phyloP scores from a whole-genome alignment of 441 rosid genomes.

The Manihot esculenta region DNA sequence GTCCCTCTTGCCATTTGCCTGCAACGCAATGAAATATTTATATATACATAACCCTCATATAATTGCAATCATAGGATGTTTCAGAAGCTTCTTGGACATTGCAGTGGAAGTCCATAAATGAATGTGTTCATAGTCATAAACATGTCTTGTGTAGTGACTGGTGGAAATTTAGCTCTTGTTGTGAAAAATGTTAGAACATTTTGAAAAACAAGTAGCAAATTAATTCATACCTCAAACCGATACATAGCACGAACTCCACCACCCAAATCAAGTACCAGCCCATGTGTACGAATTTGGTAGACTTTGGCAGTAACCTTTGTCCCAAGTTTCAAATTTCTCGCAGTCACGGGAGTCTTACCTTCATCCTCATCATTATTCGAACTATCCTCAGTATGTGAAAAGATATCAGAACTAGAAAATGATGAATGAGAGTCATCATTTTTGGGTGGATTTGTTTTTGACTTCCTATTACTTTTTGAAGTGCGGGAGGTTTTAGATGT shows the following conservation, averaged over 20 bases:
- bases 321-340: slow-evolving; percentile 64
- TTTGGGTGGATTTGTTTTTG: slow-evolving; percentile 25
- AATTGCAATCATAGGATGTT: neutral
- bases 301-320: slow-evolving; percentile 62
- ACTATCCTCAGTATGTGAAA: slow-evolving; percentile 14
- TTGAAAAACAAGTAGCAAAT: slow-evolving; percentile 9
- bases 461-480: slow-evolving; percentile 31
- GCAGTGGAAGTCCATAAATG: neutral
- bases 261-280: slow-evolving; percentile 92
- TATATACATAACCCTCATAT: neutral
- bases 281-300: slow-evolving; percentile 61
- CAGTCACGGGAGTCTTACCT: slow-evolving; percentile 30
- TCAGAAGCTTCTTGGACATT: neutral
- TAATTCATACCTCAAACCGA: slow-evolving; percentile 63
- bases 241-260: slow-evolving; percentile 90
- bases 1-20: slow-evolving; percentile 47
- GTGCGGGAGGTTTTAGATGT: slow-evolving; percentile 28
- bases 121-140: neutral
- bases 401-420: slow-evolving; percentile 23
- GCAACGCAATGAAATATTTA: slow-evolving; percentile 30
- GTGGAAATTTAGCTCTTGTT: neutral
- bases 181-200: neutral
- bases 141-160: neutral
- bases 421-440: slow-evolving; percentile 24
- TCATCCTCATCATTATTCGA: slow-evolving; percentile 28